Percentiles rank a stretch among this genome's conserved stretches.
These are phyloP conservation scores for Mycena crocata DNA, from an alignment of 768 basidiomycete species.

Conservation along the genomic window DNA sequence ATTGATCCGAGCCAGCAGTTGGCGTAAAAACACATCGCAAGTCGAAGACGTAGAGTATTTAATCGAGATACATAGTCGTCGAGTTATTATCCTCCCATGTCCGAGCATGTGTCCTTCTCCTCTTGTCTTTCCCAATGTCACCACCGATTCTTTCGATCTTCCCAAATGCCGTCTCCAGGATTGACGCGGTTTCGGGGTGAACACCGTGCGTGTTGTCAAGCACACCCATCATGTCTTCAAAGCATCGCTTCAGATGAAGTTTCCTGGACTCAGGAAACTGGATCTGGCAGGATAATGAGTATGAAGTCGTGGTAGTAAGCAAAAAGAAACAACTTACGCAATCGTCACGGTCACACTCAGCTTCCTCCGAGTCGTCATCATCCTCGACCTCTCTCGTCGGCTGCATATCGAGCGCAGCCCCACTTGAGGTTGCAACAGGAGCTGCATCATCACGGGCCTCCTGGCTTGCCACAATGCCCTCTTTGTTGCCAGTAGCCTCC, in stretches of 20 bases:
- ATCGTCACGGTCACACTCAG: background rate
- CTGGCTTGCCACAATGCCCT: background rate
- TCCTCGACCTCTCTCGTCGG: background rate
- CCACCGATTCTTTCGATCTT: conserved; percentile 2
- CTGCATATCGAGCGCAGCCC: too few species aligned
- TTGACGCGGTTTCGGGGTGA: background rate
- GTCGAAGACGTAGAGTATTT: too few species aligned
- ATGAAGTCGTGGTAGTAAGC: background rate
- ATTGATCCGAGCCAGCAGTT: too few species aligned
- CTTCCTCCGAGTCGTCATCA: background rate
- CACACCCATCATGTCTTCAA: conserved; percentile 5
- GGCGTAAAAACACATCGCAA: too few species aligned
- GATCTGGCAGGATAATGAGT: too few species aligned
- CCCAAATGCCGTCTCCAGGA: background rate
- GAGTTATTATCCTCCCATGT: background rate
- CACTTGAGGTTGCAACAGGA: too few species aligned
- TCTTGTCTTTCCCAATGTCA: conserved; percentile 1
- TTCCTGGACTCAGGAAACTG: background rate
- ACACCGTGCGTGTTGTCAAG: background rate
- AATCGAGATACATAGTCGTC: background rate
- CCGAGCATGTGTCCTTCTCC: background rate
- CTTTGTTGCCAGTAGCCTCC: background rate
- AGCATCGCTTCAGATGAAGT: background rate
- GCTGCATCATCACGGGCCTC: background rate
- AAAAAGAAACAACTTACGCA: background rate